phyloP scores from a whole-genome alignment of 139 green algal genomes.

The Chlorella sp. region DNA sequence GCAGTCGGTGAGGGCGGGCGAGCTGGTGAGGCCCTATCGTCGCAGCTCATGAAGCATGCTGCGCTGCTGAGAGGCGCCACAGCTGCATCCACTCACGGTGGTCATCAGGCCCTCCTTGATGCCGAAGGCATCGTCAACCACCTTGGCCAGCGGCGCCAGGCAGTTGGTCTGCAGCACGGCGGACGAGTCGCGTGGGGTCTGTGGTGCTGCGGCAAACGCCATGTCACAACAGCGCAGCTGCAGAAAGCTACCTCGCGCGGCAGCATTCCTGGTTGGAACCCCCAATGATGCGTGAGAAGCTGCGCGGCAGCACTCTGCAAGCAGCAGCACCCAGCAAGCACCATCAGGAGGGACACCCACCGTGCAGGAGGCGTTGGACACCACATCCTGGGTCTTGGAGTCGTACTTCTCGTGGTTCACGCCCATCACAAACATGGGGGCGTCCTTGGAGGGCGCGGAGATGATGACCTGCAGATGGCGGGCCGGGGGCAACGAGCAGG shows the following conservation, averaged over 20 bases:
- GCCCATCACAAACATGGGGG: conserved; percentile 97
- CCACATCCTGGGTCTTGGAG: conserved; percentile 74
- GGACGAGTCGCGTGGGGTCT: too few relatives aligned
- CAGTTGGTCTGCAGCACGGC: conserved; percentile 95
- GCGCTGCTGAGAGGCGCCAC: conserved; percentile 8
- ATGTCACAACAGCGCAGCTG: not conserved
- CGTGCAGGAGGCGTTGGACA: conserved; percentile 96
- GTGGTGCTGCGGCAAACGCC: too few relatives aligned
- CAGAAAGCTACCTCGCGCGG: too few relatives aligned
- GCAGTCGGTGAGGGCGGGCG: too few relatives aligned
- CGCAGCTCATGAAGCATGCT: too few relatives aligned
- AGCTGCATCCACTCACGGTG: conserved; percentile 54
- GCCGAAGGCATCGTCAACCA: conserved; percentile 89
- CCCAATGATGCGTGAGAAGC: too few relatives aligned
- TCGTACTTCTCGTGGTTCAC: conserved; percentile 94
- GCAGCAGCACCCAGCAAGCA: too few relatives aligned
- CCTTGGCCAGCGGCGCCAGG: conserved; percentile 95
- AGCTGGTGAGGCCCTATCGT: too few relatives aligned
- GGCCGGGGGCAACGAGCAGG: too few relatives aligned
- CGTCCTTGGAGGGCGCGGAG: conserved; percentile 89
- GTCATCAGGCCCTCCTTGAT: conserved; percentile 95
- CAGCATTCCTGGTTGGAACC: too few relatives aligned
- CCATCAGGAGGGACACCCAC: not conserved
- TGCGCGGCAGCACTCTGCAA: too few relatives aligned
- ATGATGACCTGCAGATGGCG: conserved; percentile 92